These are phyloP conservation scores for Picocystis sp. DNA, from an alignment of 163 green algal genomes.

Conservation along the genomic window DNA sequence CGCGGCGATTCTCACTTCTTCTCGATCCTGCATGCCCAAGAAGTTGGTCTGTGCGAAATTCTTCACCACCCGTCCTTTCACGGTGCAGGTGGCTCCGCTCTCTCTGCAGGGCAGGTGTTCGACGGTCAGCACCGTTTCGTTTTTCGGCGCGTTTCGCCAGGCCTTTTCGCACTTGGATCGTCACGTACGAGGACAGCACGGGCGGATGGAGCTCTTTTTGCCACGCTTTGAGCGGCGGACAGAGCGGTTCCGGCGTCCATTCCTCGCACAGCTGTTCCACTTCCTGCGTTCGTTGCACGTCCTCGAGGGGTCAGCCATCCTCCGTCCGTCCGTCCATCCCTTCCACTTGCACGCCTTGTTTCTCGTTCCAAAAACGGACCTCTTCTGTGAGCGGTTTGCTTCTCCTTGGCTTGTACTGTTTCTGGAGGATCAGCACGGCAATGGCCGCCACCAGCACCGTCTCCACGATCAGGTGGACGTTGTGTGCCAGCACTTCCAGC, in stretches of 20 bases:
- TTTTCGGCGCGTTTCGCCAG: not conserved
- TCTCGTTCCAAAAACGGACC: conserved; percentile 21
- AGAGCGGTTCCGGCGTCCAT: conserved; percentile 79
- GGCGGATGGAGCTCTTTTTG: conserved; percentile 1
- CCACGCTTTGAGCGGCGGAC: conserved; percentile 20
- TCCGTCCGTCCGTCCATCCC: not conserved
- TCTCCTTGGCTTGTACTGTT: conserved; percentile 39
- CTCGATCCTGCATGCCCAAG: too few relatives aligned
- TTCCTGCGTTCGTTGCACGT: too few relatives aligned
- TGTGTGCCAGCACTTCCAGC: too few relatives aligned
- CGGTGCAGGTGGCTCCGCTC: too few relatives aligned
- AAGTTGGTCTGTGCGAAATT: too few relatives aligned
- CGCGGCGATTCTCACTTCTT: too few relatives aligned
- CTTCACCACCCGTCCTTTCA: too few relatives aligned
- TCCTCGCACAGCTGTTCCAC: conserved; percentile 74
- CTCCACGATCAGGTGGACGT: conserved; percentile 69
- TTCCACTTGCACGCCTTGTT: conserved; percentile 3
- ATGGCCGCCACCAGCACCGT: conserved; percentile 62
- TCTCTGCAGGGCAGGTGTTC: too few relatives aligned
- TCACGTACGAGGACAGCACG: conserved; percentile 3
- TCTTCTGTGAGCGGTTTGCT: conserved; percentile 54
- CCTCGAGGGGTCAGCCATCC: too few relatives aligned
- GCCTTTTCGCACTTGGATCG: not conserved
- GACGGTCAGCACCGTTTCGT: not conserved
- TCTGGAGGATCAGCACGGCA: conserved; percentile 62